These are phyloP conservation scores for Lecanoromycetidae sp. DNA, from an alignment of 2,329 filamentous ascomycete genomes.

Conservation along the genomic window DNA sequence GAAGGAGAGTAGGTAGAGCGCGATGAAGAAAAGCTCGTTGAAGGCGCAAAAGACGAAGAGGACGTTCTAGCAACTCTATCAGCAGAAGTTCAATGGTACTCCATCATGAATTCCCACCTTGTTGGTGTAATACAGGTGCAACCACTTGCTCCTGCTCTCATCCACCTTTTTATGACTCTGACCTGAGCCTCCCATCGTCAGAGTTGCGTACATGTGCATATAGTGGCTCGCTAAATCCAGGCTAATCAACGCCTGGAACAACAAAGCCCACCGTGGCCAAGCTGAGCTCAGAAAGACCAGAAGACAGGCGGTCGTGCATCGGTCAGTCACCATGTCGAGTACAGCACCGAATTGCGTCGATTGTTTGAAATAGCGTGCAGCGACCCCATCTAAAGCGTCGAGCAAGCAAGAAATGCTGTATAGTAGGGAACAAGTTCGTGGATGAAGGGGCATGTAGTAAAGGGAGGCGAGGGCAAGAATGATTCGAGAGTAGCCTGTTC, in stretches of 20 bases:
- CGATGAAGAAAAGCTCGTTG: constrained; percentile 97
- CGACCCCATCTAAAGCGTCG: constrained; percentile 87
- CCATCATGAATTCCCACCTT: constrained; percentile 47
- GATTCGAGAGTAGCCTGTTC: constrained; percentile 61
- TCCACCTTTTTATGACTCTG: constrained; percentile 90
- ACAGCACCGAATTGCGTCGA: constrained; percentile 93
- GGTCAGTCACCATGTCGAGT: constrained; percentile 97
- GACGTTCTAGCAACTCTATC: constrained; percentile 50
- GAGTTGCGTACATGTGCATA: constrained; percentile 96
- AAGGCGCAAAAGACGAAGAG: constrained; percentile 81
- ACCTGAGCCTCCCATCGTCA: constrained; percentile 70
- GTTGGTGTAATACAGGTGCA: constrained; percentile 91
- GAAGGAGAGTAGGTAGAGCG: constrained; percentile 93
- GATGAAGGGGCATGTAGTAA: constrained; percentile 98
- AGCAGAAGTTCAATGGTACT: neutral
- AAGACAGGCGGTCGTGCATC: constrained; percentile 89
- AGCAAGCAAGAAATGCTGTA: constrained; percentile 93
- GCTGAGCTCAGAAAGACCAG: constrained; percentile 90
- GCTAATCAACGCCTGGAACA: constrained; percentile 88
- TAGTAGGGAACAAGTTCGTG: constrained; percentile 73
- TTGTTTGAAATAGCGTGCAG: constrained; percentile 77
- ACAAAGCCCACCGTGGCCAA: constrained; percentile 83
- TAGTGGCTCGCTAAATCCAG: constrained; percentile 92
- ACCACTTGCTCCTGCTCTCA: constrained; percentile 70
- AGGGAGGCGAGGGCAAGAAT: constrained; percentile 78